Evolutionary conservation across 352 stramenopile genomes (phyloP), one percentile per base, ranked within the genome.

Genomic region (Phytophthora quininea): DNA sequence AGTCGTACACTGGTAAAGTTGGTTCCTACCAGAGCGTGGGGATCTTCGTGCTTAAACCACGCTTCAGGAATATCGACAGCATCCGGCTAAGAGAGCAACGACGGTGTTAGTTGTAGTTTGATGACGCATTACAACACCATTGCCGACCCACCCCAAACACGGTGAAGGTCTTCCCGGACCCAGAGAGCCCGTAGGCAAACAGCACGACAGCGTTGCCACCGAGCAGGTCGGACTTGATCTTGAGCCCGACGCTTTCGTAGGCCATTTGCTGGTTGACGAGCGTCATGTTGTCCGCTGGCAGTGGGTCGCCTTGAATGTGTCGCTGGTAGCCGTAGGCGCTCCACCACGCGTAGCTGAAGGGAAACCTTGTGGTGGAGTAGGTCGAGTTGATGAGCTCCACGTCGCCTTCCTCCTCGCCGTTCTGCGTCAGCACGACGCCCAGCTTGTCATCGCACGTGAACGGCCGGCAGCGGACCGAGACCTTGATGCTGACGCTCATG

Each of bases 341-440:
- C 95, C 92, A 98, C 95, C 94, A 98, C 29, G 89, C 71, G 64
- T 97, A 98, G 58, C 84, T 97, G 62, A 98, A 98, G 29, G 81
- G 80, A 47, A 98, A 98, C 19, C 19, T 24, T 33, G 84, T 98
- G 32, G 91, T 98, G 33, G 89, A 97, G 71, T 98, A 98, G 48
- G 88, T 92, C 52, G 87, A 97, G 69, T 97, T 98, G 66, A 97
- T 92, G 29, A 97, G 79, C 65, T 98, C 87, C 63, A 98, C 89
- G 60, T 98, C 94, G 50, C 93, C 93, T 63, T 97, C 88, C 58
- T 98, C 93, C n/a, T 98, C 91, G 37, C 79, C 78, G 59, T 84
- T 95, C 67, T 98, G 92, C 38, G 82, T 88, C 70, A 98, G 79
- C 62, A 98, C 84, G 14, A 98, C 94, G 11, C 94, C 93, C 43